A percentile compares a stretch with the other conserved stretches of the same genome.
Evolutionary conservation across 805 yeast genomes (phyloP).

Genomic region (Kodamaea kaohsiungensis): DNA sequence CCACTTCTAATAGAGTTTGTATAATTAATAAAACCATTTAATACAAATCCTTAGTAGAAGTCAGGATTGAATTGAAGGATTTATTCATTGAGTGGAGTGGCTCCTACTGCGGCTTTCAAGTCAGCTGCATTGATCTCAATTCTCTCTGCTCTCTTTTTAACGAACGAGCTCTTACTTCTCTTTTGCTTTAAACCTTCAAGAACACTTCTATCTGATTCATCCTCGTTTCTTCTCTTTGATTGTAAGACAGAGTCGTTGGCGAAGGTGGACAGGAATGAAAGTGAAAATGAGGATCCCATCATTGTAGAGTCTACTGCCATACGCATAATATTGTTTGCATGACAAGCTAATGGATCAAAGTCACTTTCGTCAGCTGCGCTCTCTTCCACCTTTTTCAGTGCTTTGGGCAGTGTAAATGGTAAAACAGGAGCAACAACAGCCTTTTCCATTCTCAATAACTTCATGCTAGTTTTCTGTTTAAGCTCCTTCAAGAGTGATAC

Average conservation of each 20-base stretch:
- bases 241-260: constrained; percentile 33
- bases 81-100: background rate
- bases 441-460: constrained; percentile 10
- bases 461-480: constrained; percentile 16
- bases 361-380: constrained; percentile 23
- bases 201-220: constrained; percentile 22
- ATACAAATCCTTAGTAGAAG: background rate
- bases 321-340: constrained; percentile 45
- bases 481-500: constrained; percentile 22
- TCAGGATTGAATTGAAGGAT: background rate
- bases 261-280: constrained; percentile 38
- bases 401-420: constrained; percentile 1
- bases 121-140: constrained; percentile 42
- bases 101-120: constrained; percentile 31
- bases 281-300: constrained; percentile 42
- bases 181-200: constrained; percentile 17
- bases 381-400: background rate
- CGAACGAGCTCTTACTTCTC: constrained; percentile 14
- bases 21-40: background rate
- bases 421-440: constrained; percentile 1
- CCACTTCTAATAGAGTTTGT: background rate
- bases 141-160: constrained; percentile 22
- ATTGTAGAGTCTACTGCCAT: constrained; percentile 51
- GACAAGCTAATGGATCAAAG: constrained; percentile 45
- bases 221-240: constrained; percentile 18